Evolutionary conservation across 306 rosid species (phyloP).

Genomic region (Cyamopsis tetragonoloba): DNA sequence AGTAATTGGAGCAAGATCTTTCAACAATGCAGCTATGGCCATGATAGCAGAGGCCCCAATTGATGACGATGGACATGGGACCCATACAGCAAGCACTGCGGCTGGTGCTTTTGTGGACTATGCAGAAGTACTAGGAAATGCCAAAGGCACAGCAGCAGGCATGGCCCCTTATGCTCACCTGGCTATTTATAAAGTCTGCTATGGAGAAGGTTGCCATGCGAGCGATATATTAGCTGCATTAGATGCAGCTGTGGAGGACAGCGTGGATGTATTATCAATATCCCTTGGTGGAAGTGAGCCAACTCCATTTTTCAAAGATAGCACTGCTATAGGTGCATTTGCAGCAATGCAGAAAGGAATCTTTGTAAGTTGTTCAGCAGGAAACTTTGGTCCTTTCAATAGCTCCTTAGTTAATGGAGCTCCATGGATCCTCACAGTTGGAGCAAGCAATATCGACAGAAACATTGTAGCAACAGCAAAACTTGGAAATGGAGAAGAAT

Average conservation of each 20-base stretch:
- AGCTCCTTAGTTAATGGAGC: slow-evolving; percentile 52
- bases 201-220: slow-evolving; percentile 32
- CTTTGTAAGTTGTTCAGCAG: slow-evolving; percentile 68
- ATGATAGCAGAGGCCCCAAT: slow-evolving; percentile 19
- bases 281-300: slow-evolving; percentile 43
- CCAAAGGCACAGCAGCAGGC: slow-evolving; percentile 72
- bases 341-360: slow-evolving; percentile 66
- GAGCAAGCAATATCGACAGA: slow-evolving; percentile 65
- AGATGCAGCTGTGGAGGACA: slow-evolving; percentile 53
- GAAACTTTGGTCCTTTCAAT: slow-evolving; percentile 51
- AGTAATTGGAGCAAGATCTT: slow-evolving; percentile 64
- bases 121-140: slow-evolving; percentile 56
- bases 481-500: slow-evolving; percentile 47
- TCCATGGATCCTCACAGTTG: slow-evolving; percentile 72
- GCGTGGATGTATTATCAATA: slow-evolving; percentile 65
- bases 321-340: slow-evolving; percentile 58
- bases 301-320: slow-evolving; percentile 48
- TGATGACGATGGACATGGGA: slow-evolving; percentile 49
- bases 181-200: slow-evolving; percentile 53
- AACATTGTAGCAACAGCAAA: slow-evolving; percentile 39
- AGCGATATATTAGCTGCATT: slow-evolving; percentile 39
- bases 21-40: slow-evolving; percentile 27
- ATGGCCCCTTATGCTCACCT: slow-evolving; percentile 71
- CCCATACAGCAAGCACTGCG: slow-evolving; percentile 48
- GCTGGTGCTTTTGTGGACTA: slow-evolving; percentile 42